These are phyloP conservation scores for Penicillium sp. DNA, from an alignment of 2,329 filamentous ascomycete species.

Conservation along the genomic window DNA sequence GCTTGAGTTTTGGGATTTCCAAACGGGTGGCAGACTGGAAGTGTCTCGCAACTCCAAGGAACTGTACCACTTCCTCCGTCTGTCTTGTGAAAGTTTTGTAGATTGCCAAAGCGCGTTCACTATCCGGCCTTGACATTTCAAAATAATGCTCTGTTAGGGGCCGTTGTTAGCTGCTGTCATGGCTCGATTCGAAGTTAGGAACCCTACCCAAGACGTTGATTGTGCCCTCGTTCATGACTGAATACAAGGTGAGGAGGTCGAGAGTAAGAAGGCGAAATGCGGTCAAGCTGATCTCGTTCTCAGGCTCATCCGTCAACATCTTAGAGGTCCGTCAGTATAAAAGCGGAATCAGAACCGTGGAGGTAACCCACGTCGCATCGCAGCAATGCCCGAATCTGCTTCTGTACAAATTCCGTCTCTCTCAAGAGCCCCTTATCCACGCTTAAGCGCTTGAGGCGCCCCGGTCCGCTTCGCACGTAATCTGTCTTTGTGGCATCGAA, in stretches of 20 bases:
- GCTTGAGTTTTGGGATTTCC: constrained; percentile 94
- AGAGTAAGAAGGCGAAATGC: constrained; percentile 89
- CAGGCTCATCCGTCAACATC: constrained; percentile 82
- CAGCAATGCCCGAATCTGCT: constrained; percentile 78
- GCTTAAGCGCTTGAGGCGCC: constrained; percentile 76
- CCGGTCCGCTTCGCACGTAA: constrained; percentile 80
- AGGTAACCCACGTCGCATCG: constrained; percentile 74
- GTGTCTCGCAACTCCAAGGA: constrained; percentile 79
- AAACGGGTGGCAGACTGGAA: constrained; percentile 90
- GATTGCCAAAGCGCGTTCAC: constrained; percentile 83
- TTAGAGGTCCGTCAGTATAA: constrained; percentile 36
- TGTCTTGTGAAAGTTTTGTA: constrained; percentile 90
- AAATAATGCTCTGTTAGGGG: constrained; percentile 77
- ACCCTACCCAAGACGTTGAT: constrained; percentile 93
- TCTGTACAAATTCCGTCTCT: constrained; percentile 87
- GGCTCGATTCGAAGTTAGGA: neutral
- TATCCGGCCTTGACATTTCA: constrained; percentile 93
- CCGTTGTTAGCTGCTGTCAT: constrained; percentile 11
- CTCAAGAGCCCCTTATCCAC: constrained; percentile 90
- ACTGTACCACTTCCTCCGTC: constrained; percentile 89
- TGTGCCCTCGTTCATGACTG: constrained; percentile 92
- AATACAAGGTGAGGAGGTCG: constrained; percentile 85
- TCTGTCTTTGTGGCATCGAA: constrained; percentile 83
- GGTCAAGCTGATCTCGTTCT: constrained; percentile 94
- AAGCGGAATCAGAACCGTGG: neutral